Conservation (phyloP, 495 filamentous ascomycete genomes). For the Daldinia caldariorum region DNA sequence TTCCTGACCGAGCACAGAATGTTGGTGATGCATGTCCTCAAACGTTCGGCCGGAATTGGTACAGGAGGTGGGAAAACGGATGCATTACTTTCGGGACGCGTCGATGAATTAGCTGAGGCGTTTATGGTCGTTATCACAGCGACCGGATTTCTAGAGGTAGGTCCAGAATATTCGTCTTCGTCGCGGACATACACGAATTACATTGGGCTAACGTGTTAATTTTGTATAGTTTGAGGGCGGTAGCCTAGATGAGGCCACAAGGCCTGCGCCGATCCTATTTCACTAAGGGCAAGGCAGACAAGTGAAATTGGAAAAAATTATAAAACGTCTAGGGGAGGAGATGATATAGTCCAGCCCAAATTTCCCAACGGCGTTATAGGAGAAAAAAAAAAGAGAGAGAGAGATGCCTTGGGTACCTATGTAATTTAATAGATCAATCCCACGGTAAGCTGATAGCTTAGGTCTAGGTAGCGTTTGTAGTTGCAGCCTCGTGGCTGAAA, state of each 20-base stretch:
- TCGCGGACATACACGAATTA: background rate
- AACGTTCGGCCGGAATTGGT: slow-evolving; percentile 84
- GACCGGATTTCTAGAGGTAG: slow-evolving; percentile 69
- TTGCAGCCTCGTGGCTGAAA: slow-evolving; percentile 8
- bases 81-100: slow-evolving; percentile 54
- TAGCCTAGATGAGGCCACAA: slow-evolving; percentile 39
- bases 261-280: slow-evolving; percentile 36
- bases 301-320: background rate
- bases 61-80: slow-evolving; percentile 50
- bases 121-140: slow-evolving; percentile 66
- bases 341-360: slow-evolving; percentile 8
- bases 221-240: slow-evolving; percentile 56
- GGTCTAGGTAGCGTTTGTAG: background rate
- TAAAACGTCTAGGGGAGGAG: slow-evolving; percentile 4
- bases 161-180: slow-evolving; percentile 32
- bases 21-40: slow-evolving; percentile 88
- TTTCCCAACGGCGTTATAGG: slow-evolving; percentile 1
- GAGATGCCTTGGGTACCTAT: background rate
- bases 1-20: slow-evolving; percentile 84
- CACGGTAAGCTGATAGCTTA: background rate
- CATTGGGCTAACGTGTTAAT: slow-evolving; percentile 34
- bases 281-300: slow-evolving; percentile 30
- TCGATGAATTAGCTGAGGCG: slow-evolving; percentile 65
- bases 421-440: background rate
- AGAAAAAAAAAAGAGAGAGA: background rate